Evolutionary conservation across 192 early-diverging fungal genomes (phyloP).

Genomic region (Chytriomyces sp.): DNA sequence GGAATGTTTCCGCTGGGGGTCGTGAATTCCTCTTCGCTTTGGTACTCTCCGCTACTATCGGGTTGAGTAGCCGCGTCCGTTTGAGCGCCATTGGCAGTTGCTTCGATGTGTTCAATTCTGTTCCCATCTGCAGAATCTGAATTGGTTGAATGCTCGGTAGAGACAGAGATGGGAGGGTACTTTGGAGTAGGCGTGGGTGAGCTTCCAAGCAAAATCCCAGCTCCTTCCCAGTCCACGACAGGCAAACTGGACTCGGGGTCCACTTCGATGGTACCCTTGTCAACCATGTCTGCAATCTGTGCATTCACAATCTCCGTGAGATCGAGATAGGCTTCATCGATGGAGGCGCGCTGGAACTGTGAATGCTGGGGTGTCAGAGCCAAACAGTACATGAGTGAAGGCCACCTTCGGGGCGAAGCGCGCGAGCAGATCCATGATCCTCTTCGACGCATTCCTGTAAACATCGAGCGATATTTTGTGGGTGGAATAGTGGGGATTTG

Average conservation of each 20-base stretch:
- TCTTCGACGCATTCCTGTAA: conserved; percentile 57
- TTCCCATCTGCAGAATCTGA: too few relatives aligned
- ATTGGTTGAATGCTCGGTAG: too few relatives aligned
- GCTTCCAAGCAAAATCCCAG: conserved; percentile 37
- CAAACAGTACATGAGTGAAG: conserved; percentile 5
- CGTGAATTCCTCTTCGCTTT: conserved; percentile 38
- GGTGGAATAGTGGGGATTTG: conserved; percentile 46
- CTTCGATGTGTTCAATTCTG: too few relatives aligned
- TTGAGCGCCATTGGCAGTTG: neutral
- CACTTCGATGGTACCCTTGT: neutral
- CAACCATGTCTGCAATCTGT: conserved; percentile 8
- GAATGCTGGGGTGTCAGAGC: neutral
- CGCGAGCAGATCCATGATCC: conserved; percentile 1
- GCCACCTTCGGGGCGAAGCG: neutral
- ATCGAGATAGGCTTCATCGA: conserved; percentile 92
- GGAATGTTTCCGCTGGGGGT: conserved; percentile 30
- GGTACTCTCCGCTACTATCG: neutral
- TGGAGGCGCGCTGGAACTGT: conserved; percentile 10
- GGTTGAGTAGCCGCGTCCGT: neutral
- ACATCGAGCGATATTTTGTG: conserved; percentile 90
- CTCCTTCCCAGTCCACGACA: conserved; percentile 34
- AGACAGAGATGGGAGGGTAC: neutral
- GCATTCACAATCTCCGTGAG: conserved; percentile 69
- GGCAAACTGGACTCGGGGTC: conserved; percentile 1
- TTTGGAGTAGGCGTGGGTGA: neutral